A percentile compares a stretch with the other conserved stretches of the same genome.
These are phyloP conservation scores for Huiozyma sinensis DNA, from an alignment of 805 yeast species.

Conservation along the genomic window DNA sequence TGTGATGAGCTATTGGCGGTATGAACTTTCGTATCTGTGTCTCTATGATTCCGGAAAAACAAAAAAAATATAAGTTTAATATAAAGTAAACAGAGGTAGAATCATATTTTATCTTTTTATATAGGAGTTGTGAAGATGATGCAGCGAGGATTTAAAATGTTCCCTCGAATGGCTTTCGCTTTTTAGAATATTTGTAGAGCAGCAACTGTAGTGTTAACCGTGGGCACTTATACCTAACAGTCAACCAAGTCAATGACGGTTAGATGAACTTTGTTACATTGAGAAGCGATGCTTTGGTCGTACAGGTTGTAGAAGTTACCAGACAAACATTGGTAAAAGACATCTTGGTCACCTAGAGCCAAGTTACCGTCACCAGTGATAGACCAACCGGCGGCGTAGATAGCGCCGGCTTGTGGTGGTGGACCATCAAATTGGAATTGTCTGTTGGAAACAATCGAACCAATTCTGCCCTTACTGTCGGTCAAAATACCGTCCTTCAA, in stretches of 20 bases:
- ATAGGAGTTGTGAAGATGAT: background rate
- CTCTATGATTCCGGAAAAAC: too few species aligned
- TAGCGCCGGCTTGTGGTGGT: slow-evolving; percentile 58
- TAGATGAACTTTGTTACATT: slow-evolving; percentile 47
- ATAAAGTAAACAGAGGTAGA: background rate
- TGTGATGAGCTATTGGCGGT: too few species aligned
- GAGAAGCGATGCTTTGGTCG: slow-evolving; percentile 41
- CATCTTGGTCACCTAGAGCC: slow-evolving; percentile 43
- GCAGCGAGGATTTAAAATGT: background rate
- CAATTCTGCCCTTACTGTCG: slow-evolving; percentile 48
- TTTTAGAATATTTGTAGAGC: background rate
- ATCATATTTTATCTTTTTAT: background rate
- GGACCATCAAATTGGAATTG: slow-evolving; percentile 68
- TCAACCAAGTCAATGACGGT: slow-evolving; percentile 38
- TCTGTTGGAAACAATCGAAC: slow-evolving; percentile 59
- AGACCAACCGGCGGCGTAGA: slow-evolving; percentile 50
- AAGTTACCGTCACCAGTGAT: slow-evolving; percentile 40
- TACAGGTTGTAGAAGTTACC: slow-evolving; percentile 60
- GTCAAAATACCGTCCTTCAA: slow-evolving; percentile 37
- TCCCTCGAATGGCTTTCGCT: background rate
- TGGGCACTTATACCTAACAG: slow-evolving; percentile 10
- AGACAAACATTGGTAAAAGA: slow-evolving; percentile 53
- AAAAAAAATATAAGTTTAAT: too few species aligned
- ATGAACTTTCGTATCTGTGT: too few species aligned
- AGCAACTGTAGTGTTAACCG: background rate